Evolutionary conservation across 2,329 filamentous ascomycete species (phyloP), one percentile per base, ranked within the genome.

Genomic region (Lecanicillium sp.): DNA sequence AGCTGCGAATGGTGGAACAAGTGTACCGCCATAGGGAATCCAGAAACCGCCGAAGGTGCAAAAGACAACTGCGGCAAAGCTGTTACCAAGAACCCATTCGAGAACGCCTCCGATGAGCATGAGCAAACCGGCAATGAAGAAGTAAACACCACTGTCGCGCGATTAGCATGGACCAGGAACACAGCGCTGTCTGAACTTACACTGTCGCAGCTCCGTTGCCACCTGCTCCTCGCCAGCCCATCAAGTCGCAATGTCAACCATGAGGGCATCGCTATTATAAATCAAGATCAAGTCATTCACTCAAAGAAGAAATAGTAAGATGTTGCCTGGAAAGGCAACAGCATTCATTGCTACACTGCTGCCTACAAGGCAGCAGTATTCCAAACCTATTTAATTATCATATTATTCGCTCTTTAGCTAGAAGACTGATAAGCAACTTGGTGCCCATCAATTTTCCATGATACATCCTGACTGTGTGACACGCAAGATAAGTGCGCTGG

Each of bases 1-100:
- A 6, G 74, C 64, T 28, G 68, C 68, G 54, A 72, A 77, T 25
- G 63, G 58, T 1, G 74, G 74, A 40, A 66, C 69, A 39, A 79
- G 59, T 0, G 71, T 73, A 2, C 66, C 65, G n/a, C 66, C 75
- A 29, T 73, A 75, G 0, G 70, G 61, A 33, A 78, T 59, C 66
- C 71, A 80, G 55, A 79, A 79, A 15, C 55, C 61, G 45, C 72
- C 70, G 44, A 68, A 73, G 13, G 66, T 59, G 39, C 58, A 61
- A 52, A 79, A 79, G 19, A 79, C 75, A 28, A 76, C 68, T 34
- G 68, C 72, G 0, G 74, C 65, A 46, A 79, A 79, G 4, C 72
- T 79, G 50, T 78, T 77, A 28, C 74, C 74, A 2, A 78, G 58
- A 39, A 77, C 55, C 52, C 71, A 77, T 50, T 79, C 75, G 28